Evolutionary conservation across 805 yeast species (phyloP).

Genomic region (Starmerella asiatica): DNA sequence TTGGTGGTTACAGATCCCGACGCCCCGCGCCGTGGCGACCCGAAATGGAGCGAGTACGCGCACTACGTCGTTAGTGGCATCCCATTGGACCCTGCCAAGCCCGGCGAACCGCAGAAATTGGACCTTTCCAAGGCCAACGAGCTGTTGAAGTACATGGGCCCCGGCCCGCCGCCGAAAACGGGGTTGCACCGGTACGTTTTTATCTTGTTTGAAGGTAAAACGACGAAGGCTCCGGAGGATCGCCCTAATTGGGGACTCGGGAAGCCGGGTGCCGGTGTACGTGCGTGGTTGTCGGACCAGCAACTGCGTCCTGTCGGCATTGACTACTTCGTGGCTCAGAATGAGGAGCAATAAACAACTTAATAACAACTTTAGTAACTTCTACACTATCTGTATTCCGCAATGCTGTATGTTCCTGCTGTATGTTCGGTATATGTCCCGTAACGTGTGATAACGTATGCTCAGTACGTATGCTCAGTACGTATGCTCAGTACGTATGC

Average conservation of each 20-base stretch:
- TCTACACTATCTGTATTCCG: too few species aligned
- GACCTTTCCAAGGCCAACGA: conserved; percentile 31
- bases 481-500: too few species aligned
- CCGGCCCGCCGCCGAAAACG: conserved; percentile 81
- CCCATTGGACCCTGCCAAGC: conserved; percentile 21
- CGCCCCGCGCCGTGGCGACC: conserved; percentile 73
- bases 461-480: too few species aligned
- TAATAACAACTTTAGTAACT: background rate
- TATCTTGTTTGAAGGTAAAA: conserved; percentile 41
- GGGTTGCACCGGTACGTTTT: conserved; percentile 82
- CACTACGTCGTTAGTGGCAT: conserved; percentile 49
- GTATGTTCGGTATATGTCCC: too few species aligned
- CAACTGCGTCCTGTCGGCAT: conserved; percentile 52
- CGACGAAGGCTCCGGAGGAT: conserved; percentile 26
- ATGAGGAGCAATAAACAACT: conserved; percentile 23
- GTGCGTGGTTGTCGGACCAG: conserved; percentile 51
- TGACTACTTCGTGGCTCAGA: conserved; percentile 77
- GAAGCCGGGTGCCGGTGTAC: conserved; percentile 63
- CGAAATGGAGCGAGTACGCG: conserved; percentile 77
- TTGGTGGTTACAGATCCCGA: conserved; percentile 84
- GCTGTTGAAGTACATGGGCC: conserved; percentile 54
- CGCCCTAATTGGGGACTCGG: conserved; percentile 80
- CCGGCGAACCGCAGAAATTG: conserved; percentile 21
- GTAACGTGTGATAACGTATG: too few species aligned
- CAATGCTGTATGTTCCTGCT: too few species aligned